These are phyloP conservation scores for Anthracocystis setariae DNA, from an alignment of 1,284 basidiomycete genomes.

Conservation along the genomic window DNA sequence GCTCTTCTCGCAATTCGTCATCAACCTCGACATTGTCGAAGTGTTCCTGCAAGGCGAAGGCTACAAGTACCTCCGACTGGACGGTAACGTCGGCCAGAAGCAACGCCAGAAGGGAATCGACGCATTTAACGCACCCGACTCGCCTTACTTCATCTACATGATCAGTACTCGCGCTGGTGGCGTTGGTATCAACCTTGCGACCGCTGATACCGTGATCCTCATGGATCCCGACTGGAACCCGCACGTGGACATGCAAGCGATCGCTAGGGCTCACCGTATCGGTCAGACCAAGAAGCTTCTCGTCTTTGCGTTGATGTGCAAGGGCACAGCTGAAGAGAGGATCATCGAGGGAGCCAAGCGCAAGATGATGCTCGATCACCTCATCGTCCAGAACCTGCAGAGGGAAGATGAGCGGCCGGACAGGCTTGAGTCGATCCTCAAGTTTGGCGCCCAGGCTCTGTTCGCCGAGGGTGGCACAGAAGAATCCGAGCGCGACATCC, in stretches of 20 bases:
- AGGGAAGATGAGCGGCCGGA: conserved; percentile 57
- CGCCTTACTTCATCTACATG: conserved; percentile 71
- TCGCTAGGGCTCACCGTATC: conserved; percentile 82
- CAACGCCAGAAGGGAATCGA: conserved; percentile 75
- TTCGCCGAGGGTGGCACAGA: conserved; percentile 65
- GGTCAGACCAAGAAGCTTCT: conserved; percentile 68
- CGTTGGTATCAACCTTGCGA: conserved; percentile 69
- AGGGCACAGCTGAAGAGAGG: conserved; percentile 68
- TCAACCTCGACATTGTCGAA: conserved; percentile 67
- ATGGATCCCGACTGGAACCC: conserved; percentile 95
- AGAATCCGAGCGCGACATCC: conserved; percentile 60
- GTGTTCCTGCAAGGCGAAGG: conserved; percentile 63
- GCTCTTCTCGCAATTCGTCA: conserved; percentile 66
- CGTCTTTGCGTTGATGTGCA: conserved; percentile 68
- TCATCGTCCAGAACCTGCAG: conserved; percentile 64
- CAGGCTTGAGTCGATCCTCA: conserved; percentile 65
- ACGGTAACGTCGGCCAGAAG: conserved; percentile 35
- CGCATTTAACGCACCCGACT: conserved; percentile 85
- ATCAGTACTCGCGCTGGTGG: conserved; percentile 68
- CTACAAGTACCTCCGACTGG: conserved; percentile 66
- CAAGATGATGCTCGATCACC: conserved; percentile 67
- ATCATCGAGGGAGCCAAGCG: conserved; percentile 65
- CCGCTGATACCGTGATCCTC: conserved; percentile 89
- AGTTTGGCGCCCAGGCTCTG: conserved; percentile 66
- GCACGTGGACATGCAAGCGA: conserved; percentile 83